Evolutionary conservation across 805 yeast genomes (phyloP).

Genomic region (Candida parachauliodes): DNA sequence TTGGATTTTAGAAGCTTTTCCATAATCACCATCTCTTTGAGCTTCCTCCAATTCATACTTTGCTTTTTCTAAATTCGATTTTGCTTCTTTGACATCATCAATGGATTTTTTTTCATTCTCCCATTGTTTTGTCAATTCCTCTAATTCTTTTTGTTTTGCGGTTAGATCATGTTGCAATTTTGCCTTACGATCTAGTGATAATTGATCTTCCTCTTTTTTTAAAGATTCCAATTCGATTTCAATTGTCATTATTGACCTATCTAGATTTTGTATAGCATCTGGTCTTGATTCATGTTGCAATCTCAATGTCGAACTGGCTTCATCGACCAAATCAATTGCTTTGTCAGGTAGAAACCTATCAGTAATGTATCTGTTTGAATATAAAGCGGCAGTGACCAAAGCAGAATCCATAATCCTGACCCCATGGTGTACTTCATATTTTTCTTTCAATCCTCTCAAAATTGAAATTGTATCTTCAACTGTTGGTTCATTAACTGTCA

Average conservation of each 20-base stretch:
- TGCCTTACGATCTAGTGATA: conserved; percentile 75
- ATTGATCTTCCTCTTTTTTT: conserved; percentile 84
- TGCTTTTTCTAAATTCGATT: conserved; percentile 80
- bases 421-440: conserved; percentile 97
- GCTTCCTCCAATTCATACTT: conserved; percentile 76
- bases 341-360: conserved; percentile 93
- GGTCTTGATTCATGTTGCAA: conserved; percentile 97
- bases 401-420: conserved; percentile 92
- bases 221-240: conserved; percentile 93
- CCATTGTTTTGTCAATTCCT: conserved; percentile 80
- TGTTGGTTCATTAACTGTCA: conserved; percentile 78
- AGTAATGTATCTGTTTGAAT: conserved; percentile 85
- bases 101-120: conserved; percentile 74
- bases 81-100: conserved; percentile 73
- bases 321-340: conserved; percentile 95
- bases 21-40: conserved; percentile 84
- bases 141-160: conserved; percentile 59
- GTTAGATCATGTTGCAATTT: conserved; percentile 67
- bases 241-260: conserved; percentile 86
- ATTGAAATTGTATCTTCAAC: conserved; percentile 91
- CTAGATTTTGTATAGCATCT: conserved; percentile 85
- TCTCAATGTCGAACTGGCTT: conserved; percentile 92
- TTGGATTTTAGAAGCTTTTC: conserved; percentile 82
- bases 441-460: conserved; percentile 87
- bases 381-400: conserved; percentile 86